Evolutionary conservation across 2,329 filamentous ascomycete genomes (phyloP).

Genomic region (Cercospora beticola): DNA sequence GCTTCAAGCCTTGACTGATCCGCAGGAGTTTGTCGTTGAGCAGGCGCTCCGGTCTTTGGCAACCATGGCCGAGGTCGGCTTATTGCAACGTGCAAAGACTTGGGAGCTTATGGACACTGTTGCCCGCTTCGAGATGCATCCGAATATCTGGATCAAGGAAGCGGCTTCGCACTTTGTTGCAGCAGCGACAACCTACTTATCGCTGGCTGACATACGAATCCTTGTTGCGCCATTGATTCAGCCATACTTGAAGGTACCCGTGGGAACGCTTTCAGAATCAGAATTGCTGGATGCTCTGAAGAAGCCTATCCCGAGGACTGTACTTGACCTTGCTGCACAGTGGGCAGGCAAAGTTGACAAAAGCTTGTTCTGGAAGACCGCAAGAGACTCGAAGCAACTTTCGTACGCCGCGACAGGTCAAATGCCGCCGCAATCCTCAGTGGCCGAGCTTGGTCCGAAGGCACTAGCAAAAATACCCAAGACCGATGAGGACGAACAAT

Average conservation of each 20-base stretch:
- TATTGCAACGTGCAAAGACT: conserved; percentile 78
- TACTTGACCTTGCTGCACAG: conserved; percentile 79
- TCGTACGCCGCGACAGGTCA: conserved; percentile 51
- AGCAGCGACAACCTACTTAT: conserved; percentile 71
- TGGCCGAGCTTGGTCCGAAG: conserved; percentile 57
- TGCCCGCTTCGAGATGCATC: conserved; percentile 84
- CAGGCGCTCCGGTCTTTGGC: conserved; percentile 84
- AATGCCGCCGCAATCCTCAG: conserved; percentile 57
- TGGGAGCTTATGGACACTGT: conserved; percentile 87
- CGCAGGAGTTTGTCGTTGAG: conserved; percentile 91
- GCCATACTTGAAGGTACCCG: conserved; percentile 75
- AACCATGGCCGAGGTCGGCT: conserved; percentile 80
- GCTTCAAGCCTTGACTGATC: conserved; percentile 89
- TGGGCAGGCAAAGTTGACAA: conserved; percentile 73
- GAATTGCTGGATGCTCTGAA: conserved; percentile 79
- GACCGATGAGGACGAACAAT: conserved; percentile 92
- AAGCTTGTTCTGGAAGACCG: conserved; percentile 82
- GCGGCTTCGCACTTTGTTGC: conserved; percentile 82
- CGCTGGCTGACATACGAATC: conserved; percentile 77
- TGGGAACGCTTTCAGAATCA: conserved; percentile 69
- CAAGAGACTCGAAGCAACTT: conserved; percentile 69
- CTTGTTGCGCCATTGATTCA: conserved; percentile 77
- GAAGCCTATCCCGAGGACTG: conserved; percentile 71
- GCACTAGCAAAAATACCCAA: conserved; percentile 64
- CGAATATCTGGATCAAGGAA: conserved; percentile 92